Conservation (phyloP, 768 basidiomycete genomes). For the Lepiota venenata region DNA sequence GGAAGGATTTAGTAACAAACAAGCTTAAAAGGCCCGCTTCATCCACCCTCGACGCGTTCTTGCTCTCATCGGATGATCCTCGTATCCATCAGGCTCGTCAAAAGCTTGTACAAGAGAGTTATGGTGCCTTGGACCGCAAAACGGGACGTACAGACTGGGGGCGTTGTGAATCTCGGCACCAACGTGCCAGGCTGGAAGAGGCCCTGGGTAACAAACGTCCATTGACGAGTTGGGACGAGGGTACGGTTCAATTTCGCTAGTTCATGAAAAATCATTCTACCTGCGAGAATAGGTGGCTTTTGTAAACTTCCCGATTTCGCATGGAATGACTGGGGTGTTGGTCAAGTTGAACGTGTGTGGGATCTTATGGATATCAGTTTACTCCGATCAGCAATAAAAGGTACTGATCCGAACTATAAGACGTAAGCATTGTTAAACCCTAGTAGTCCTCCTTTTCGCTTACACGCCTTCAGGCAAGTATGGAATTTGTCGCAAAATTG, state of each 20-base stretch:
- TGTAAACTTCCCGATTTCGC: slow-evolving; percentile 87
- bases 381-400: slow-evolving; percentile 75
- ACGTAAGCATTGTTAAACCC: slow-evolving; percentile 52
- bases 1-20: slow-evolving; percentile 58
- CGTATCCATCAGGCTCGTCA: slow-evolving; percentile 88
- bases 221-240: slow-evolving; percentile 92
- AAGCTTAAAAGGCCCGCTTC: slow-evolving; percentile 83
- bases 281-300: slow-evolving; percentile 53
- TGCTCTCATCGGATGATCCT: slow-evolving; percentile 88
- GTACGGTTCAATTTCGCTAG: slow-evolving; percentile 31
- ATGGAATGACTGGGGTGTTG: slow-evolving; percentile 93
- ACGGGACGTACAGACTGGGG: slow-evolving; percentile 86
- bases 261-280: slow-evolving; percentile 1
- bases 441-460: slow-evolving; percentile 11
- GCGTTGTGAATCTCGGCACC: slow-evolving; percentile 90
- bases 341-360: slow-evolving; percentile 93
- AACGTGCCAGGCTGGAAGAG: slow-evolving; percentile 83
- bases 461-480: slow-evolving; percentile 52
- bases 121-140: slow-evolving; percentile 59
- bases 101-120: slow-evolving; percentile 72
- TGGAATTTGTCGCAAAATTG: slow-evolving; percentile 99
- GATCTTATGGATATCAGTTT: slow-evolving; percentile 92
- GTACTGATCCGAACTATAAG: slow-evolving; percentile 85
- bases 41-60: slow-evolving; percentile 85
- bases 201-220: slow-evolving; percentile 79